Evolutionary conservation across 805 yeast species (phyloP).

Genomic region (Candida lessepsii): DNA sequence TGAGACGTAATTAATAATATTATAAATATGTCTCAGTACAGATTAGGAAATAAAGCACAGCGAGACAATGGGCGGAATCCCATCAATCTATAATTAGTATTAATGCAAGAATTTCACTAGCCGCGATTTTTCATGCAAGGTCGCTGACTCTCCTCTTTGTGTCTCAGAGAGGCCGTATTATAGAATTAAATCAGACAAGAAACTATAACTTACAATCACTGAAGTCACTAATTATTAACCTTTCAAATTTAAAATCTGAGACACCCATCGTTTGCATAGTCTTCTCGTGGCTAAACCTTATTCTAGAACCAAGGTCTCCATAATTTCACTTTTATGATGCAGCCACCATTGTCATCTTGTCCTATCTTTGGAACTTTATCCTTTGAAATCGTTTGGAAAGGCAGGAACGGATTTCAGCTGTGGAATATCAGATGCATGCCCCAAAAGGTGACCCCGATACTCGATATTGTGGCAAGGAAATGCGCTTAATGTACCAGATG

Average conservation of each 20-base stretch:
- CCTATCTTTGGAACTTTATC: no score
- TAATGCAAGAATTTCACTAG: conserved; percentile 2
- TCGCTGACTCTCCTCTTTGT: neutral
- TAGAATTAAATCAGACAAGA: neutral
- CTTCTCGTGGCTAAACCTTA: no score
- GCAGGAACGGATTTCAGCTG: no score
- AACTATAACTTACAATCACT: neutral
- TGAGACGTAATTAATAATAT: neutral
- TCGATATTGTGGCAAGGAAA: conserved; percentile 1
- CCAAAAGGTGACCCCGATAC: no score
- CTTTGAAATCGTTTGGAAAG: no score
- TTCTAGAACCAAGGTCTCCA: no score
- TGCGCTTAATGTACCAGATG: no score
- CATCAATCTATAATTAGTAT: neutral
- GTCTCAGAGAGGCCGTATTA: neutral
- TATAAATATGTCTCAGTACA: neutral
- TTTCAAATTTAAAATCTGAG: neutral
- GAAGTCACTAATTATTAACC: neutral
- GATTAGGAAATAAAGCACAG: neutral
- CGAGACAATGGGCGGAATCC: neutral
- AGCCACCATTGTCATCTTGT: no score
- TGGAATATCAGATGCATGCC: no score
- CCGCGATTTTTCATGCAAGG: conserved; percentile 2
- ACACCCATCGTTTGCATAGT: neutral
- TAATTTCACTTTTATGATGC: no score